These are phyloP conservation scores for Diplodia mutila DNA, from an alignment of 2,329 filamentous ascomycete species.

Conservation along the genomic window DNA sequence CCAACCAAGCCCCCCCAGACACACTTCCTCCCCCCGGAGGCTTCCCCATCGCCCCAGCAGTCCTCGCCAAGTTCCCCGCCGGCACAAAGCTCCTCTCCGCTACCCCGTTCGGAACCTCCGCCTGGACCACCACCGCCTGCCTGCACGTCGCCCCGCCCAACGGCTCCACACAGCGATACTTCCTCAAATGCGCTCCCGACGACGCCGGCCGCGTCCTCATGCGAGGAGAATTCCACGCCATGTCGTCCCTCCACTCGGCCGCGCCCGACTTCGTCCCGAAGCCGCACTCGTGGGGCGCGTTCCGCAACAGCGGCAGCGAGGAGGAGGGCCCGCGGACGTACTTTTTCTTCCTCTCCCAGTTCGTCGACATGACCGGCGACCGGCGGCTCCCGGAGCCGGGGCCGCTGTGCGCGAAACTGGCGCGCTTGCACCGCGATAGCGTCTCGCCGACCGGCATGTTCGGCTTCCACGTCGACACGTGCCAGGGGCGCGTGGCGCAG, in stretches of 20 bases:
- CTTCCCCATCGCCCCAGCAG: background rate
- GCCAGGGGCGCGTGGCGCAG: constrained; percentile 33
- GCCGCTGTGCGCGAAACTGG: background rate
- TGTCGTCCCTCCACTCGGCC: background rate
- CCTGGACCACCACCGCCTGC: constrained; percentile 10
- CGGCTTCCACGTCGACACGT: constrained; percentile 42
- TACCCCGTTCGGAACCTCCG: background rate
- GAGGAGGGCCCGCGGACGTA: background rate
- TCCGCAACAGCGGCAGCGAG: background rate
- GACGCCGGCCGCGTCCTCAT: background rate
- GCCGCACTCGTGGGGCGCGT: constrained; percentile 8
- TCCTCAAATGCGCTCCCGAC: constrained; percentile 11
- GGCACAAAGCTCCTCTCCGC: constrained; percentile 4
- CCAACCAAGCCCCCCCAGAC: background rate
- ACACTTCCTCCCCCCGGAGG: background rate
- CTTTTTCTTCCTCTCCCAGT: constrained; percentile 4
- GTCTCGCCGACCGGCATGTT: constrained; percentile 39
- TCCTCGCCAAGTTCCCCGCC: constrained; percentile 1
- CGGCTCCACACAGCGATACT: background rate
- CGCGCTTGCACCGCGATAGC: constrained; percentile 6
- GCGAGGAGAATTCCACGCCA: constrained; percentile 16
- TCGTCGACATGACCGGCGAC: background rate
- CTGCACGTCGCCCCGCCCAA: background rate
- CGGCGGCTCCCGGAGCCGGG: background rate
- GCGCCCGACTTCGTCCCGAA: background rate